Evolutionary conservation across 176 grass and related monocot genomes (phyloP).

Genomic region (Typha latifolia): DNA sequence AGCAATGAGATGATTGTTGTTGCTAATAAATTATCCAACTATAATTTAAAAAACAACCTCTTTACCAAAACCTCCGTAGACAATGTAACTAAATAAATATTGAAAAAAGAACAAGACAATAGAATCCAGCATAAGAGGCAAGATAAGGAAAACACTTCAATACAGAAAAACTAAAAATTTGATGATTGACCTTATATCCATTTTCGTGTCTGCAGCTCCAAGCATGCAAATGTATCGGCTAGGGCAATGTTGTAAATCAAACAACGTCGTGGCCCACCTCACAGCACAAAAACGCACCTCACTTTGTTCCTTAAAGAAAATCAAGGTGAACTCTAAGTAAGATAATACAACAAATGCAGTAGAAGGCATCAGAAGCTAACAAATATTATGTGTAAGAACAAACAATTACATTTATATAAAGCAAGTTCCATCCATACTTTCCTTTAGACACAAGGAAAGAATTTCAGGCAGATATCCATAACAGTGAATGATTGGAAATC

Average conservation of each 20-base stretch:
- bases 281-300: conserved; percentile 88
- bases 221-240: conserved; percentile 97
- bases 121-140: conserved; percentile 6
- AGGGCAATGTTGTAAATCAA: conserved; percentile 57
- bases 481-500: no score
- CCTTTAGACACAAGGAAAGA: no score
- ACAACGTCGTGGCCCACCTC: conserved; percentile 85
- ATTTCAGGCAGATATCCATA: no score
- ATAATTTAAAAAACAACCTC: not conserved
- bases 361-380: not conserved
- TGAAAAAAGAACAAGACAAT: not conserved
- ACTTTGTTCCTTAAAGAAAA: conserved; percentile 72
- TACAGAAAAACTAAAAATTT: conserved; percentile 3
- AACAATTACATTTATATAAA: not conserved
- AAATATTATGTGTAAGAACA: not conserved
- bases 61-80: not conserved
- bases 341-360: not conserved
- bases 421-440: no score
- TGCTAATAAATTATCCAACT: not conserved
- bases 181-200: conserved; percentile 72
- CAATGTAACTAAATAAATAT: not conserved
- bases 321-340: not conserved
- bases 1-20: not conserved
- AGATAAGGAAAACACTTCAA: not conserved
- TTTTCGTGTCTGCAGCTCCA: conserved; percentile 72